phyloP scores from a whole-genome alignment of 2,329 filamentous ascomycete genomes.

The Fusarium anguioides region DNA sequence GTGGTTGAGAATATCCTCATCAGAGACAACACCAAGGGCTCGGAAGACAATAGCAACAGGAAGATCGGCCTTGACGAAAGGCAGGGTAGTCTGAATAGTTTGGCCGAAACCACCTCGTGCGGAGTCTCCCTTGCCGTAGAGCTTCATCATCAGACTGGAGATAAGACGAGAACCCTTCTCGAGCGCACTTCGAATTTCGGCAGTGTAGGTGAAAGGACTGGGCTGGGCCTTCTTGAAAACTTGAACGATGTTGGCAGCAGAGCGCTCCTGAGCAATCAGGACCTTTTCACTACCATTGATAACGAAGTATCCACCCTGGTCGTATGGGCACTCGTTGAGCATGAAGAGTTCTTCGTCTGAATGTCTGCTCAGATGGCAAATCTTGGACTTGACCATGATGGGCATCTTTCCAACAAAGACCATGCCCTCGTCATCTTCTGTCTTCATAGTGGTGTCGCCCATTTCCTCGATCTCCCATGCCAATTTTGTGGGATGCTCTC shows the following conservation, averaged over 20 bases:
- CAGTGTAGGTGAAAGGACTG: constrained; percentile 92
- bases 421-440: constrained; percentile 68
- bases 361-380: constrained; percentile 87
- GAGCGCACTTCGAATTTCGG: constrained; percentile 94
- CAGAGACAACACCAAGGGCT: constrained; percentile 93
- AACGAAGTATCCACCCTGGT: constrained; percentile 98
- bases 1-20: constrained; percentile 97
- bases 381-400: constrained; percentile 97
- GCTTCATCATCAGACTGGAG: constrained; percentile 90
- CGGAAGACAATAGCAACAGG: constrained; percentile 96
- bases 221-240: constrained; percentile 97
- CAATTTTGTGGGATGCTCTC: constrained; percentile 67
- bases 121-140: constrained; percentile 87
- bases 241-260: constrained; percentile 97
- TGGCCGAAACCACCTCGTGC: constrained; percentile 81
- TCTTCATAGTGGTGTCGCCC: constrained; percentile 65
- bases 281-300: constrained; percentile 99
- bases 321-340: constrained; percentile 96
- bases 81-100: constrained; percentile 89
- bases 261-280: constrained; percentile 95
- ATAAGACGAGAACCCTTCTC: constrained; percentile 97
- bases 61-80: constrained; percentile 93
- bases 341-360: constrained; percentile 88
- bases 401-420: constrained; percentile 96
- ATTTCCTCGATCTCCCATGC: constrained; percentile 71